Conservation (phyloP, 768 basidiomycete genomes). For the Leccinellum rugosiceps region DNA sequence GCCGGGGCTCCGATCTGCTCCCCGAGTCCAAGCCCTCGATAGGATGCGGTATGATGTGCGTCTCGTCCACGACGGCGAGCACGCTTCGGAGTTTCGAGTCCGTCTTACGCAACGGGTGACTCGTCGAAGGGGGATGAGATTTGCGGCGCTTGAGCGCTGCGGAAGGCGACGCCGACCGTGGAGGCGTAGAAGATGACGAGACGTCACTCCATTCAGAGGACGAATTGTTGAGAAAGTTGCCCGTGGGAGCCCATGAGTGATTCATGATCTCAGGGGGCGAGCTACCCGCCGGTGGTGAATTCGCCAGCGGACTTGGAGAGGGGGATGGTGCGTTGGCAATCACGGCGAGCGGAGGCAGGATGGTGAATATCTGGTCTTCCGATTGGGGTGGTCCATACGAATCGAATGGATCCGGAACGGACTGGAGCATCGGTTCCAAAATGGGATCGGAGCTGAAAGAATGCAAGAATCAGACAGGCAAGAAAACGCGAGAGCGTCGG, state of each 20-base stretch:
- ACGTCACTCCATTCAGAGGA: conserved; percentile 55
- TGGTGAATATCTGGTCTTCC: conserved; percentile 91
- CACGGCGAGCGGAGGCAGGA: conserved; percentile 79
- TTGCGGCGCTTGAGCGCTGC: conserved; percentile 43
- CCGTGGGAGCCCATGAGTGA: conserved; percentile 50
- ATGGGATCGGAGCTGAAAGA: conserved; percentile 72
- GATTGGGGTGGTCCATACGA: conserved; percentile 84
- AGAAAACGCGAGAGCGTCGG: conserved; percentile 2
- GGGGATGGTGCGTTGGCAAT: conserved; percentile 65
- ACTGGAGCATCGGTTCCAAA: conserved; percentile 87
- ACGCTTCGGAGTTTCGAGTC: conserved; percentile 69
- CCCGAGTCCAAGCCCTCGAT: conserved; percentile 20
- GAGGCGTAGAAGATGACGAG: conserved; percentile 39
- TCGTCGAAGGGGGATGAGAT: conserved; percentile 44
- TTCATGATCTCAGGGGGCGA: conserved; percentile 33
- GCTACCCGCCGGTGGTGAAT: conserved; percentile 38
- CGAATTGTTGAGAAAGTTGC: conserved; percentile 47
- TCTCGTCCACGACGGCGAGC: conserved; percentile 71
- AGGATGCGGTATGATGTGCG: conserved; percentile 34
- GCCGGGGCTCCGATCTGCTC: conserved; percentile 18
- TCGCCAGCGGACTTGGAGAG: conserved; percentile 56
- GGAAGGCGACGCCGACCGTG: conserved; percentile 53
- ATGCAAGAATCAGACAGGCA: conserved; percentile 9
- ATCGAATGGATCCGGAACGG: conserved; percentile 90
- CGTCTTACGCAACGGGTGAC: conserved; percentile 47